Evolutionary conservation across 495 filamentous ascomycete genomes (phyloP).

Genomic region (Neurospora cerealis): DNA sequence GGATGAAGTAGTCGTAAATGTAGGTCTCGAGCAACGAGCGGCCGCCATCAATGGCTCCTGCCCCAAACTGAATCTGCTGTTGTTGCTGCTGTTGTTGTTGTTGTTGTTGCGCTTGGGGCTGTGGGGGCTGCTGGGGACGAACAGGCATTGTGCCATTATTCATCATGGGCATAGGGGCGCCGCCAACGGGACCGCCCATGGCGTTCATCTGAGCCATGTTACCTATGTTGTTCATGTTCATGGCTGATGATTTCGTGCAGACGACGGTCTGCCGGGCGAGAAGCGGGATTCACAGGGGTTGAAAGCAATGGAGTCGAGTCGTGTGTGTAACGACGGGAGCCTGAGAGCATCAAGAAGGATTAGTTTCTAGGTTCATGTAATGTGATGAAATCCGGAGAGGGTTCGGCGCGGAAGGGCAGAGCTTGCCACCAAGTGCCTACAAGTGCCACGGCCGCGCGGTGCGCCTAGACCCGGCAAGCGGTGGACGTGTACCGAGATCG

Average conservation of each 20-base stretch:
- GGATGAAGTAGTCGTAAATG: constrained; percentile 94
- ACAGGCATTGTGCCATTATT: constrained; percentile 45
- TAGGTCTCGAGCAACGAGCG: constrained; percentile 69
- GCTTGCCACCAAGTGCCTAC: not conserved
- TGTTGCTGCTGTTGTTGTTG: constrained; percentile 12
- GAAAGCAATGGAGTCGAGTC: not conserved
- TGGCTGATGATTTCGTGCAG: constrained; percentile 28
- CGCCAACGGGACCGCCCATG: constrained; percentile 53
- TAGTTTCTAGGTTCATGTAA: not conserved
- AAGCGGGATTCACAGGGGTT: constrained; percentile 10
- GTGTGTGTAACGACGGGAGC: not conserved
- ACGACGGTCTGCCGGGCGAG: constrained; percentile 19
- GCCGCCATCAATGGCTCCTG: constrained; percentile 23
- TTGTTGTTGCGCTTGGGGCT: not conserved
- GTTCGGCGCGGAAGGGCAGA: not conserved
- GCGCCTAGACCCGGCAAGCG: constrained; percentile 18
- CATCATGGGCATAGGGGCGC: constrained; percentile 58
- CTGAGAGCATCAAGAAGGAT: not conserved
- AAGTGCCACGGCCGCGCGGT: not conserved
- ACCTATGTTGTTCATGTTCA: constrained; percentile 49
- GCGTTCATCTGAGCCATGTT: constrained; percentile 56
- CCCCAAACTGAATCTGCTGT: constrained; percentile 10
- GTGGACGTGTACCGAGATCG: constrained; percentile 1
- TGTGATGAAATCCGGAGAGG: not conserved
- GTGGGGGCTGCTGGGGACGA: constrained; percentile 25